A percentile compares a stretch with the other conserved stretches of the same genome.
Evolutionary conservation across 2,329 filamentous ascomycete species (phyloP).

Genomic region (Botrytis fragariae): DNA sequence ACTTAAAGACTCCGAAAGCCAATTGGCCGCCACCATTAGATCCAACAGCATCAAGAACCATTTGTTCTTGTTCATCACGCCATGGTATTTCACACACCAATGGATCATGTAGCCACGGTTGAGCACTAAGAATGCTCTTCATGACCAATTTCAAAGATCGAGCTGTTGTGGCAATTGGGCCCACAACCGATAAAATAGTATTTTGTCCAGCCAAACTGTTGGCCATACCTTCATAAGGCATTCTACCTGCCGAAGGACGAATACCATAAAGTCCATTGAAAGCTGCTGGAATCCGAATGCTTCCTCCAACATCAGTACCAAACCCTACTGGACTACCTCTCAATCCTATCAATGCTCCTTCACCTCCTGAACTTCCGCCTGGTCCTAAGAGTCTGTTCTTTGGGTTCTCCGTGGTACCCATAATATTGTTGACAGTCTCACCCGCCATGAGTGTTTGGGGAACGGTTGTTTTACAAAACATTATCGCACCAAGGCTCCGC

Average conservation of each 20-base stretch:
- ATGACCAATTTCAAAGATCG: conserved; percentile 54
- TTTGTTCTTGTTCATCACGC: conserved; percentile 46
- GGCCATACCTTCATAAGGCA: conserved; percentile 55
- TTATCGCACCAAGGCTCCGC: conserved; percentile 41
- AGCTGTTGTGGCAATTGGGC: conserved; percentile 57
- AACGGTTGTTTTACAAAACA: conserved; percentile 44
- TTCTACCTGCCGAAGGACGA: conserved; percentile 40
- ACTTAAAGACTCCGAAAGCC: conserved; percentile 53
- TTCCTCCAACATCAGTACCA: conserved; percentile 38
- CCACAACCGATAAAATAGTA: conserved; percentile 59
- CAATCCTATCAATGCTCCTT: conserved; percentile 38
- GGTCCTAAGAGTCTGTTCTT: conserved; percentile 34
- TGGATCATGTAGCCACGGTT: conserved; percentile 67
- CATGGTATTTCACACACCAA: conserved; percentile 65
- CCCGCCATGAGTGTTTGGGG: conserved; percentile 42
- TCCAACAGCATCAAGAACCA: conserved; percentile 42
- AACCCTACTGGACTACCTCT: conserved; percentile 37
- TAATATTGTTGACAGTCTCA: conserved; percentile 47
- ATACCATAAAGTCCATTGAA: conserved; percentile 43
- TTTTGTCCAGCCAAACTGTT: conserved; percentile 61
- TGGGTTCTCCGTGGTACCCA: conserved; percentile 41
- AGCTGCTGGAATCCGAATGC: conserved; percentile 40
- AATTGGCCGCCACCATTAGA: conserved; percentile 42
- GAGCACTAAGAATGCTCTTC: conserved; percentile 52
- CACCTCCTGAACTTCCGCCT: conserved; percentile 38